Base-by-base conservation (phyloP, 805 yeast species). In the Starmerella riodocensis region DNA sequence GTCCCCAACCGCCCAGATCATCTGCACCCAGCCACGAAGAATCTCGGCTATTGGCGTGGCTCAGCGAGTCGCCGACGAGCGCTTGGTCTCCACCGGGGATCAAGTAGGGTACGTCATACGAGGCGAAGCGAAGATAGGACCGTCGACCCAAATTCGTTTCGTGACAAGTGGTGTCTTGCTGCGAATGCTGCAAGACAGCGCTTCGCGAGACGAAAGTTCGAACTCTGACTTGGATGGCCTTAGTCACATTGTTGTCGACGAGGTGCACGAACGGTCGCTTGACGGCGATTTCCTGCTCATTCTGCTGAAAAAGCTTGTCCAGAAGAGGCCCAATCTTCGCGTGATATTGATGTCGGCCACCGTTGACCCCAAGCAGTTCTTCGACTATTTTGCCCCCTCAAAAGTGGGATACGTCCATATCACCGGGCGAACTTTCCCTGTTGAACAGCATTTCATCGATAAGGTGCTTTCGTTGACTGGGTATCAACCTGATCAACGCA, bases 21-120 rank as follows among this genome's bases (percentile, higher is more conserved):
- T 88, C 1, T 85, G 95, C 59, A 85, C 96, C 0, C 97, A 88
- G 58, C 98, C 98, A 2, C 71, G 98, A 59, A 77, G 97, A 66
- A 86, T 88, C 40, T 83, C 96, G 1, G 84, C 96, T 0, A 80
- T 88, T 57, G 95, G 96, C 2, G 67, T 88, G 40, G 95, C 96
- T 0, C 94, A 86, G 45, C 72, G 98, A 55, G 83, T 88, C 5
- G 74, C 94, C 1, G 83, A 76, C 8, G 98, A 88, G 55, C 69
- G 96, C 48, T 67, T 72, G 34, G 69, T 61, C 20, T 53, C 50
- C 14, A 64, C 76, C 7, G 94, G 94, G 4, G 65, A 66, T 19
- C 94, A 86, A 56, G 78, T 81, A 7, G 97, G 97, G 0, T 88
- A 84, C 55, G 68, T 81, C 9, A 88, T 88, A 32, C 69, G 96